phyloP scores from a whole-genome alignment of 1,139 yeast species.

The Debaryomyces subglobosus region DNA sequence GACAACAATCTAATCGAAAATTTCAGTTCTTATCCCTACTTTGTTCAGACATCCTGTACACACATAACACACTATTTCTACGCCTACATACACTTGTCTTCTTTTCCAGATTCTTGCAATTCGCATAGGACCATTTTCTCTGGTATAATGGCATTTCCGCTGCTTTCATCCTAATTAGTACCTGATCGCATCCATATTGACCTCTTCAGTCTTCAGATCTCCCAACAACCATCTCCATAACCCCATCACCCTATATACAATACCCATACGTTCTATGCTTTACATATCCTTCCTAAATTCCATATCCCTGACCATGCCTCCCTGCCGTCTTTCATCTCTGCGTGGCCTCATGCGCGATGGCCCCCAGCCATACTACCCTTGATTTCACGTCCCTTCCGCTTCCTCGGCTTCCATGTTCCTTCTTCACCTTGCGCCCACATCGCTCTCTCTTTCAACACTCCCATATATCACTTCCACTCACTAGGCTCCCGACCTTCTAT shows the following conservation, averaged over 20 bases:
- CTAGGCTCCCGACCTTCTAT: not conserved
- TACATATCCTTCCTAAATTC: not conserved
- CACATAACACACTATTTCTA: too few species aligned
- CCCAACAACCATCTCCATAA: not conserved
- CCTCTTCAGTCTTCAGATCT: not conserved
- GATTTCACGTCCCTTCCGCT: not conserved
- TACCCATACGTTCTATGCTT: not conserved
- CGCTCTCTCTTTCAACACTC: not conserved
- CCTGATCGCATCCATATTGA: not conserved
- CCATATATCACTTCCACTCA: not conserved
- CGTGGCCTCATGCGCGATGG: not conserved
- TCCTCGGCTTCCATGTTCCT: not conserved
- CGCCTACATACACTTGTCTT: too few species aligned
- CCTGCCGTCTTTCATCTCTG: not conserved
- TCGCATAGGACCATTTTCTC: too few species aligned
- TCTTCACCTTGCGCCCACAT: not conserved
- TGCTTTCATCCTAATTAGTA: not conserved
- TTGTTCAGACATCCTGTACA: too few species aligned
- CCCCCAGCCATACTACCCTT: not conserved
- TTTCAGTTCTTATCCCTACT: too few species aligned
- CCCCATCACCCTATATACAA: not conserved
- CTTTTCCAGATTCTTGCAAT: too few species aligned
- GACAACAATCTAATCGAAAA: too few species aligned
- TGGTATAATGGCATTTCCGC: too few species aligned
- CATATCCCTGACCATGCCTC: too few species aligned